Percentiles rank a stretch among this genome's conserved stretches.
Conservation (phyloP, 2,329 filamentous ascomycete genomes). For the Hawksworthiomyces lignivorus region DNA sequence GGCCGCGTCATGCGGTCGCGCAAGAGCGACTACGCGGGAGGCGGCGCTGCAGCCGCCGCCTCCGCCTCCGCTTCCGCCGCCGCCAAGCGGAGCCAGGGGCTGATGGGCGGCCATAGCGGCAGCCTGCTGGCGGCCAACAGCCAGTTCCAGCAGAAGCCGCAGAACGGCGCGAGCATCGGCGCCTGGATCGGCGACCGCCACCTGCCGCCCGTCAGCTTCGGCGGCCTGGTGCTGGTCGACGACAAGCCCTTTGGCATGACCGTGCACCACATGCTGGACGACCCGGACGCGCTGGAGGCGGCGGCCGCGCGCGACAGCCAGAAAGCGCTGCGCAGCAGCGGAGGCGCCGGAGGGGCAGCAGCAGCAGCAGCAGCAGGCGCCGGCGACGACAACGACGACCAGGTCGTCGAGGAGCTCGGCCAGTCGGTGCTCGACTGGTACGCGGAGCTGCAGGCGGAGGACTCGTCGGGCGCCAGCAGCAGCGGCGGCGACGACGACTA, state of each 20-base stretch:
- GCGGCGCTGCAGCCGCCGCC: no score
- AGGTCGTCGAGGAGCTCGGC: slow-evolving; percentile 22
- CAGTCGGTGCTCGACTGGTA: slow-evolving; percentile 34
- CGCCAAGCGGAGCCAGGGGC: slow-evolving; percentile 1
- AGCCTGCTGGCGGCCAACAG: slow-evolving; percentile 51
- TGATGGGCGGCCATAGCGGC: slow-evolving; percentile 21
- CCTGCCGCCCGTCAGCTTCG: slow-evolving; percentile 83
- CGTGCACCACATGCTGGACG: slow-evolving; percentile 92
- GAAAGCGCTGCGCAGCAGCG: slow-evolving; percentile 17
- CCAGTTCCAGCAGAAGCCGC: slow-evolving; percentile 68
- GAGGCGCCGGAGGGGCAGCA: slow-evolving; percentile 14
- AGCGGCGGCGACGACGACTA: slow-evolving; percentile 42
- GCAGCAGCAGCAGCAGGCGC: slow-evolving; percentile 11
- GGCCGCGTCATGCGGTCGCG: slow-evolving; percentile 17
- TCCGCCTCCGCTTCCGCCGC: no score
- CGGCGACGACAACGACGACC: slow-evolving; percentile 19
- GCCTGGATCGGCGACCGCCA: slow-evolving; percentile 81
- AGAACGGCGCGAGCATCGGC: slow-evolving; percentile 87
- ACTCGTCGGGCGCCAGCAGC: slow-evolving; percentile 32
- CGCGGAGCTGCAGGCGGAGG: slow-evolving; percentile 27
- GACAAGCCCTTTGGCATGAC: slow-evolving; percentile 86
- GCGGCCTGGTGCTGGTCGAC: slow-evolving; percentile 79
- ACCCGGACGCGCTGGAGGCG: slow-evolving; percentile 37
- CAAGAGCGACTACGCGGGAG: background rate
- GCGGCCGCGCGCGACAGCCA: slow-evolving; percentile 12